Evolutionary conservation across 1,284 basidiomycete species (phyloP).

Genomic region (Ganoderma lingzhi): DNA sequence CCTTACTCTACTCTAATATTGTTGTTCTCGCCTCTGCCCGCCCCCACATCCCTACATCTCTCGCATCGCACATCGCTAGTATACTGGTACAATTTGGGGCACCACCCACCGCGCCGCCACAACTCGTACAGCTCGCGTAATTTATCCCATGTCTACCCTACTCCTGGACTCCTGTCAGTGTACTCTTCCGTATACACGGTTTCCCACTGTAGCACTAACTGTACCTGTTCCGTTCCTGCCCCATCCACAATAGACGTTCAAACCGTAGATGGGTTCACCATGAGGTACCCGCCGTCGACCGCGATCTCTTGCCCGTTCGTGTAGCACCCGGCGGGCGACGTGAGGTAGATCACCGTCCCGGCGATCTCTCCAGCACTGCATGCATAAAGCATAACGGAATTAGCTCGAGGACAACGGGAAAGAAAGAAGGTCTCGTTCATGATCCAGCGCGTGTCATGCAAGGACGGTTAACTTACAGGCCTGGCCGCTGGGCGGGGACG

Average conservation of each 20-base stretch:
- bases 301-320: conserved; percentile 78
- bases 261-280: conserved; percentile 69
- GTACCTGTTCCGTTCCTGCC: neutral
- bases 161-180: conserved; percentile 17
- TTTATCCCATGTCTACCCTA: conserved; percentile 30
- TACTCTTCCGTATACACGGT: conserved; percentile 18
- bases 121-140: conserved; percentile 27
- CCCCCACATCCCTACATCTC: neutral
- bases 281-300: conserved; percentile 76
- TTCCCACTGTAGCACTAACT: conserved; percentile 15
- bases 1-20: conserved; percentile 8
- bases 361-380: conserved; percentile 73
- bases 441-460: neutral
- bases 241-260: conserved; percentile 17
- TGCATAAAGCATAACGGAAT: neutral
- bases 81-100: conserved; percentile 2
- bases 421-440: neutral
- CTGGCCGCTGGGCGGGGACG: conserved; percentile 67
- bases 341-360: conserved; percentile 77
- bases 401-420: neutral
- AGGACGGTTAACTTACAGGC: conserved; percentile 63
- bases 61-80: conserved; percentile 15
- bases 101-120: neutral
- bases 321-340: conserved; percentile 74
- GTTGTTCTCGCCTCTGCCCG: neutral